phyloP scores from a whole-genome alignment of 768 basidiomycete species.

The Panaeolus papilionaceus region DNA sequence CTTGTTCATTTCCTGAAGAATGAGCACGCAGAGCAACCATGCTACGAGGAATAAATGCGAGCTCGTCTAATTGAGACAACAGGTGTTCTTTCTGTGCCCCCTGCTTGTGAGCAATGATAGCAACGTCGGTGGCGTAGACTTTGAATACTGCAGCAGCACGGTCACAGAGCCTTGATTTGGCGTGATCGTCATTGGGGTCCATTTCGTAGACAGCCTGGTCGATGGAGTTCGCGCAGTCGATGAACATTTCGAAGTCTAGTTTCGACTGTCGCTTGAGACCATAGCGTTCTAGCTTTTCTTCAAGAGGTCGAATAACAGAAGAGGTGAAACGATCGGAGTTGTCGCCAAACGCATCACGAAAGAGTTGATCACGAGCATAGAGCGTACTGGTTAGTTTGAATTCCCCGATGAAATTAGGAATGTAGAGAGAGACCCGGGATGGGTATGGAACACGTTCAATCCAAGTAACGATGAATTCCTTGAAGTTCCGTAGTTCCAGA shows the following conservation, averaged over 20 bases:
- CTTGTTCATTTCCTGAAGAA: conserved; percentile 11
- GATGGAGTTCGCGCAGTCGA: not conserved
- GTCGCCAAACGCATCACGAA: not conserved
- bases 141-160: conserved; percentile 1
- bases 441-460: not conserved
- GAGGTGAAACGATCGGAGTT: not conserved
- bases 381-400: not conserved
- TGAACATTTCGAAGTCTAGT: not conserved
- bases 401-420: not conserved
- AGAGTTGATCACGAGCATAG: not conserved
- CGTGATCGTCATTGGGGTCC: not conserved
- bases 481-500: not conserved
- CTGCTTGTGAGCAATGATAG: not conserved
- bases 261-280: not conserved
- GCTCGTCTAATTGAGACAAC: conserved; percentile 40
- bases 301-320: not conserved
- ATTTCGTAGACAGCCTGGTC: not conserved
- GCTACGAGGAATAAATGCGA: conserved; percentile 49
- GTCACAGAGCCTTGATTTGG: not conserved
- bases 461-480: not conserved
- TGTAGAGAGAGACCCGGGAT: not conserved
- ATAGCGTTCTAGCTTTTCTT: not conserved
- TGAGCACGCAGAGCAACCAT: conserved; percentile 25
- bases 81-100: conserved; percentile 4
- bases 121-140: not conserved